Percentiles rank a stretch among this genome's conserved stretches.
Conservation (phyloP, 495 filamentous ascomycete genomes). For the Beverwykella pulmonaria region DNA sequence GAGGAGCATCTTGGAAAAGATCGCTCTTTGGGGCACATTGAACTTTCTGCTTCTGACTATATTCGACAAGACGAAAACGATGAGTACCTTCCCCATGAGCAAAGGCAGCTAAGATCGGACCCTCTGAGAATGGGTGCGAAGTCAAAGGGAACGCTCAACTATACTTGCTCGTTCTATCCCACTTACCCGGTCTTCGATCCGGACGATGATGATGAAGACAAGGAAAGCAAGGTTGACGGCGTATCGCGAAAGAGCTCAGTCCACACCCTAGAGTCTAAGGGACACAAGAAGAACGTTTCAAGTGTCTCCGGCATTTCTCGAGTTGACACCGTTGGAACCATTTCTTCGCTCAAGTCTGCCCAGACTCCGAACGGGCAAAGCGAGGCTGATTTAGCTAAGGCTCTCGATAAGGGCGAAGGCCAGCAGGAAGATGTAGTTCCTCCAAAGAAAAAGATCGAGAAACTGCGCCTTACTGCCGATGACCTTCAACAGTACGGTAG, state of each 20-base stretch:
- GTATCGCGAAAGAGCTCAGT: constrained; percentile 23
- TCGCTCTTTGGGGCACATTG: constrained; percentile 76
- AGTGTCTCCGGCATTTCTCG: constrained; percentile 16
- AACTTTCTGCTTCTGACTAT: constrained; percentile 77
- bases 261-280: constrained; percentile 31
- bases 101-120: constrained; percentile 63
- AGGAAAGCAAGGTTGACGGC: constrained; percentile 28
- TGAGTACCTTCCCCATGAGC: constrained; percentile 78
- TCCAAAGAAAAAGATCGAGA: constrained; percentile 62
- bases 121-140: constrained; percentile 65
- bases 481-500: constrained; percentile 77
- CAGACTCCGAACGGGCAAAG: constrained; percentile 26
- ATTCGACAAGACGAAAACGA: constrained; percentile 75
- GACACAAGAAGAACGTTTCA: constrained; percentile 19
- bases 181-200: constrained; percentile 85
- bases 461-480: constrained; percentile 74
- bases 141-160: constrained; percentile 79
- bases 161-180: constrained; percentile 88
- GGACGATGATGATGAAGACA: constrained; percentile 74
- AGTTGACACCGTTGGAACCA: constrained; percentile 30
- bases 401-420: constrained; percentile 53
- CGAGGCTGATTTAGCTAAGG: constrained; percentile 46
- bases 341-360: constrained; percentile 26
- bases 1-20: constrained; percentile 87
- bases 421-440: constrained; percentile 56